phyloP scores from a whole-genome alignment of 2,329 filamentous ascomycete genomes.

The Rhinocladiella similis region DNA sequence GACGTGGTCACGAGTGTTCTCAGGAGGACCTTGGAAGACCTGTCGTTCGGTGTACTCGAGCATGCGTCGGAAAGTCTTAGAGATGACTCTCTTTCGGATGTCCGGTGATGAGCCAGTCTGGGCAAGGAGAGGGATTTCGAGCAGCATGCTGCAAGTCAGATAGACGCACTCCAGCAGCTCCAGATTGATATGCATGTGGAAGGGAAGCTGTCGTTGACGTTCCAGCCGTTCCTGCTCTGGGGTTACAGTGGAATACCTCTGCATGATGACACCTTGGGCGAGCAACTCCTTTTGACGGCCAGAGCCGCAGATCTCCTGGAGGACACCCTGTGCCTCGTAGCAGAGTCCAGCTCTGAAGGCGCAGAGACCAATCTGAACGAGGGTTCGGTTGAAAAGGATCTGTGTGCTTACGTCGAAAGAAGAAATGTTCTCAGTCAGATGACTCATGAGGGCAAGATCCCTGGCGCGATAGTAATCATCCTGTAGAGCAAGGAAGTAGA shows the following conservation, averaged over 20 bases:
- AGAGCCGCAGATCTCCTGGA: constrained; percentile 97
- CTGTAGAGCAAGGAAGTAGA: constrained; percentile 96
- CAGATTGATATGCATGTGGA: constrained; percentile 99
- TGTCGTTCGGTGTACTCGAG: constrained; percentile 99
- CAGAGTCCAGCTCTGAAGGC: constrained; percentile 96
- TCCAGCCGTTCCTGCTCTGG: constrained; percentile 97
- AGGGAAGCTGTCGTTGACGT: constrained; percentile 94
- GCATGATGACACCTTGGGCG: constrained; percentile 97
- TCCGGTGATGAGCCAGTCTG: constrained; percentile 96
- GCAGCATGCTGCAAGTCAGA: constrained; percentile 97
- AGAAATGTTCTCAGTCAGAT: constrained; percentile 93
- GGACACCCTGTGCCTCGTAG: constrained; percentile 95
- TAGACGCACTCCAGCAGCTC: constrained; percentile 98
- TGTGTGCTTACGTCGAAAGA: constrained; percentile 97
- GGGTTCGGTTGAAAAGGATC: constrained; percentile 96
- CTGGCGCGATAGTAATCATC: constrained; percentile 97
- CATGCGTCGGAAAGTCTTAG: constrained; percentile 99
- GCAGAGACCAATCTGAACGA: constrained; percentile 96
- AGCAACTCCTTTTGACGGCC: constrained; percentile 97
- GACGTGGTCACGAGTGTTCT: constrained; percentile 98
- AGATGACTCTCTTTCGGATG: constrained; percentile 95
- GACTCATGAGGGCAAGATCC: constrained; percentile 99
- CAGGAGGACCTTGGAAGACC: constrained; percentile 96
- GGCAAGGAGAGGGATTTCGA: constrained; percentile 94
- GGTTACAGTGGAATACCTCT: constrained; percentile 92